Percentiles rank a stretch among this genome's conserved stretches.
Evolutionary conservation across 495 filamentous ascomycete species (phyloP).

Genomic region (Copromyces sp.): DNA sequence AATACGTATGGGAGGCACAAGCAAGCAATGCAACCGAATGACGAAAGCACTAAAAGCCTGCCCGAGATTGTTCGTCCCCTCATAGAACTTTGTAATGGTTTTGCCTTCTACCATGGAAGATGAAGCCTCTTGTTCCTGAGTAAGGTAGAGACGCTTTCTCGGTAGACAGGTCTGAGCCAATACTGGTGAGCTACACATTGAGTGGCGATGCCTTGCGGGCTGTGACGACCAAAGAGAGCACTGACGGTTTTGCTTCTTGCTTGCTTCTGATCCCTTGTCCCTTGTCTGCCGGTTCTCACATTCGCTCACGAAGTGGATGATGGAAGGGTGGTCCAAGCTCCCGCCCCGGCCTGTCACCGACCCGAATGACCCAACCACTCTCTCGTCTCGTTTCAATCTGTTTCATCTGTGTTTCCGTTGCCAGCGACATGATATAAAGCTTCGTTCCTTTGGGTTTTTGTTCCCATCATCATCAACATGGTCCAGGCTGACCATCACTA

Average conservation of each 20-base stretch:
- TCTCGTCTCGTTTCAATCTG: not conserved
- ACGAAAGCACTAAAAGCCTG: conserved; percentile 21
- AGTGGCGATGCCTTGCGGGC: not conserved
- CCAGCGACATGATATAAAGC: too few relatives aligned
- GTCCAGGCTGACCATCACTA: not conserved
- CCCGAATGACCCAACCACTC: not conserved
- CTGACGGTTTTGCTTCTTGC: conserved; percentile 28
- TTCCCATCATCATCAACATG: not conserved
- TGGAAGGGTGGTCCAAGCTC: not conserved
- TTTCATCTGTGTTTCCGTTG: not conserved
- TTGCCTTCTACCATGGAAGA: not conserved
- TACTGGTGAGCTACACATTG: too few relatives aligned
- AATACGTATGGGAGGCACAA: not conserved
- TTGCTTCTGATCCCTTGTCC: too few relatives aligned
- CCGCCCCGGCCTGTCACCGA: not conserved
- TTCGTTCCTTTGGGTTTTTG: too few relatives aligned
- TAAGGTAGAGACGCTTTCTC: not conserved
- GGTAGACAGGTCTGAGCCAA: conserved; percentile 23
- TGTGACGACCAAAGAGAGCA: conserved; percentile 45
- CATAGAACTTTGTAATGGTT: conserved; percentile 18
- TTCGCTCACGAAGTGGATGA: too few relatives aligned
- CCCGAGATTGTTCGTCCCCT: conserved; percentile 6
- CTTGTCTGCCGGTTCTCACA: too few relatives aligned
- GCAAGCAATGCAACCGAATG: conserved; percentile 17
- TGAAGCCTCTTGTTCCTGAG: conserved; percentile 23